phyloP scores from a whole-genome alignment of 768 basidiomycete genomes.

The Pholiota microspora region DNA sequence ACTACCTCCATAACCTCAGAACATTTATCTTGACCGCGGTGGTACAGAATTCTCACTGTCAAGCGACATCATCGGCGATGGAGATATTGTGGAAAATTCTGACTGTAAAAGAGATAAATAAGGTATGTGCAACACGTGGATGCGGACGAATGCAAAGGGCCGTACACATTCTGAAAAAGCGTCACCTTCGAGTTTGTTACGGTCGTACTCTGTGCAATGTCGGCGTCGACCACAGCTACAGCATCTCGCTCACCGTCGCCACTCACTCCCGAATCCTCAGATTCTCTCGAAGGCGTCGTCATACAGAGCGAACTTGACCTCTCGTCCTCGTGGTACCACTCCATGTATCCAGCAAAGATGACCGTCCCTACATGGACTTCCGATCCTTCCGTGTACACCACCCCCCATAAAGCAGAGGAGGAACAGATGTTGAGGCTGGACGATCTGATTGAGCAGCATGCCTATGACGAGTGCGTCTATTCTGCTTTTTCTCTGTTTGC shows the following conservation, averaged over 20 bases:
- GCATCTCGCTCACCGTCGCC: constrained; percentile 75
- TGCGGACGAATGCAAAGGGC: background rate
- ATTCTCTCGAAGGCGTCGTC: constrained; percentile 46
- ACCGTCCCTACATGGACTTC: constrained; percentile 42
- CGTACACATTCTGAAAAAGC: constrained; percentile 9
- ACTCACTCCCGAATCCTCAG: constrained; percentile 62
- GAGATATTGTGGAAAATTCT: background rate
- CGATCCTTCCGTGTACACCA: constrained; percentile 34
- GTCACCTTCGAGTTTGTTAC: constrained; percentile 15
- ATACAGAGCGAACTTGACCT: constrained; percentile 51
- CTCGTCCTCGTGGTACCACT: constrained; percentile 55
- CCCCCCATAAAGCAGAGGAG: constrained; percentile 46
- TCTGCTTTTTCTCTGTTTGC: constrained; percentile 11
- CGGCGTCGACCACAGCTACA: constrained; percentile 52
- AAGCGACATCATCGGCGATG: background rate
- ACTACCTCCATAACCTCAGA: background rate
- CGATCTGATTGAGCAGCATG: constrained; percentile 72
- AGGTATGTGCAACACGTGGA: background rate
- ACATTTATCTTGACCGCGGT: background rate
- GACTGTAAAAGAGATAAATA: background rate
- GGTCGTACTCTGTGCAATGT: constrained; percentile 39
- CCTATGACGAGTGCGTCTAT: constrained; percentile 71
- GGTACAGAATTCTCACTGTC: background rate
- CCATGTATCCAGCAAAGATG: constrained; percentile 41
- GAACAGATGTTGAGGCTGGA: constrained; percentile 64